A percentile compares a stretch with the other conserved stretches of the same genome.
Conservation (phyloP, 2,329 filamentous ascomycete genomes). For the Thermothelomyces thermophilus region DNA sequence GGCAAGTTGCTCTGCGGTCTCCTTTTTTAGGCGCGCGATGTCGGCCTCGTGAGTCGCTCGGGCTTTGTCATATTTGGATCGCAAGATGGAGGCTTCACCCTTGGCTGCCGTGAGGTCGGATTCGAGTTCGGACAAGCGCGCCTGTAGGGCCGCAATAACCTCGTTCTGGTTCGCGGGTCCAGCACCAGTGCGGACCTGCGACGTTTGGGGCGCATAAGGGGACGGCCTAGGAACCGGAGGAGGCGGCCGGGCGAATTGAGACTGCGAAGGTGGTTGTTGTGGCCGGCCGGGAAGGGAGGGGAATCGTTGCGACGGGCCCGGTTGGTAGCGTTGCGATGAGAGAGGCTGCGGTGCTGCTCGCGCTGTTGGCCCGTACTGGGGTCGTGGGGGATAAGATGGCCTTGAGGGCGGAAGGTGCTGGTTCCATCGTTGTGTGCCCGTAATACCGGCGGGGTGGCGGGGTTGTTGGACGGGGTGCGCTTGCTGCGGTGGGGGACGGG, state of each 20-base stretch:
- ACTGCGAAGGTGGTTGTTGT: slow-evolving; percentile 31
- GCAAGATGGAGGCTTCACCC: slow-evolving; percentile 70
- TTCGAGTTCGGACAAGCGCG: slow-evolving; percentile 47
- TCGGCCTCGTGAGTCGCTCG: slow-evolving; percentile 57
- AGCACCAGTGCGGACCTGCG: slow-evolving; percentile 26
- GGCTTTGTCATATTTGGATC: slow-evolving; percentile 59
- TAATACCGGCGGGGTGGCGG: slow-evolving; percentile 18
- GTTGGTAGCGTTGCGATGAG: slow-evolving; percentile 8
- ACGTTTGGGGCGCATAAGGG: slow-evolving; percentile 29
- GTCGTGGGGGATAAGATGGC: slow-evolving; percentile 11
- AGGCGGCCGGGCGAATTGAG: slow-evolving; percentile 37
- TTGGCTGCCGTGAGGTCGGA: slow-evolving; percentile 55
- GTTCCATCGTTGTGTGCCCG: slow-evolving; percentile 22
- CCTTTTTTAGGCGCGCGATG: slow-evolving; percentile 54
- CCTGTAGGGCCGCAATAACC: slow-evolving; percentile 42
- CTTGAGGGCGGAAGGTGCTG: slow-evolving; percentile 17
- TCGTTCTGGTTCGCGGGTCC: slow-evolving; percentile 29
- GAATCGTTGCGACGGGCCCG: slow-evolving; percentile 14
- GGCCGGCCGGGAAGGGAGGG: slow-evolving; percentile 16
- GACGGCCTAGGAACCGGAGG: slow-evolving; percentile 26
- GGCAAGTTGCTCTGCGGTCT: slow-evolving; percentile 56
- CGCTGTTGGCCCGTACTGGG: slow-evolving; percentile 14
- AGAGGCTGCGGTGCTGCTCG: not conserved
- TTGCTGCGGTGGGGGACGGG: slow-evolving; percentile 31
- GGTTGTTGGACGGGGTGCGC: slow-evolving; percentile 30